phyloP scores from a whole-genome alignment of 1,139 yeast species.

The Diutina scorzettiae region DNA sequence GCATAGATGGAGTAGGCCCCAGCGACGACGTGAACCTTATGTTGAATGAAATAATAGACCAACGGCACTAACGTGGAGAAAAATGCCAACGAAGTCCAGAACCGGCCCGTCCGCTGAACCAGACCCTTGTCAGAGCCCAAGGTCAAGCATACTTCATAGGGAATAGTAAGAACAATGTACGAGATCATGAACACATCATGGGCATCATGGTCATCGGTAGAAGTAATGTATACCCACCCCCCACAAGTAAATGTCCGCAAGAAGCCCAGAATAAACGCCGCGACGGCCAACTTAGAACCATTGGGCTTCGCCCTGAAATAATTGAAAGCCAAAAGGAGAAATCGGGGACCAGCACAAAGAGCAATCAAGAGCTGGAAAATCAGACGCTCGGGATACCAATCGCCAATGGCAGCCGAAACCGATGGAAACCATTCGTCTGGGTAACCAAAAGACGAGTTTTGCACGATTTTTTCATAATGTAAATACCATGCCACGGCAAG shows the following conservation, averaged over 20 bases:
- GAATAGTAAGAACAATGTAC: constrained; percentile 78
- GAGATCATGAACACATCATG: constrained; percentile 93
- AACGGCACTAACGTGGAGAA: constrained; percentile 68
- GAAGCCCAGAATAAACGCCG: constrained; percentile 46
- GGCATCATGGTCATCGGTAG: constrained; percentile 93
- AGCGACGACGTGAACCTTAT: constrained; percentile 72
- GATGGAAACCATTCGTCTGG: constrained; percentile 99
- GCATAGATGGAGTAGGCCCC: constrained; percentile 97
- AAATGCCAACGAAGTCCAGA: constrained; percentile 44
- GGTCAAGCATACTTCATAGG: constrained; percentile 71
- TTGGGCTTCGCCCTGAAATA: constrained; percentile 32
- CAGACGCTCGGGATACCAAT: constrained; percentile 89
- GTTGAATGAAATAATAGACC: constrained; percentile 83
- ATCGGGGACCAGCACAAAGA: constrained; percentile 77
- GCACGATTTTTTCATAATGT: constrained; percentile 78
- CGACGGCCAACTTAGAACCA: constrained; percentile 16
- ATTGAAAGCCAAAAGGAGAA: constrained; percentile 53
- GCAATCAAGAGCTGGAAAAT: constrained; percentile 79
- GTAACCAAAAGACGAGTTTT: constrained; percentile 75
- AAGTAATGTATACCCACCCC: constrained; percentile 96
- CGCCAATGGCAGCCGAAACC: constrained; percentile 95
- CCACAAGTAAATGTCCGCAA: constrained; percentile 89
- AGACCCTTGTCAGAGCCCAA: constrained; percentile 39
- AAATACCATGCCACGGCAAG: constrained; percentile 57
- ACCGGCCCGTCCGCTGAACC: constrained; percentile 39